Evolutionary conservation across 1,284 basidiomycete genomes (phyloP), one percentile per base, ranked within the genome.

Genomic region (Papiliotrema flavescens): DNA sequence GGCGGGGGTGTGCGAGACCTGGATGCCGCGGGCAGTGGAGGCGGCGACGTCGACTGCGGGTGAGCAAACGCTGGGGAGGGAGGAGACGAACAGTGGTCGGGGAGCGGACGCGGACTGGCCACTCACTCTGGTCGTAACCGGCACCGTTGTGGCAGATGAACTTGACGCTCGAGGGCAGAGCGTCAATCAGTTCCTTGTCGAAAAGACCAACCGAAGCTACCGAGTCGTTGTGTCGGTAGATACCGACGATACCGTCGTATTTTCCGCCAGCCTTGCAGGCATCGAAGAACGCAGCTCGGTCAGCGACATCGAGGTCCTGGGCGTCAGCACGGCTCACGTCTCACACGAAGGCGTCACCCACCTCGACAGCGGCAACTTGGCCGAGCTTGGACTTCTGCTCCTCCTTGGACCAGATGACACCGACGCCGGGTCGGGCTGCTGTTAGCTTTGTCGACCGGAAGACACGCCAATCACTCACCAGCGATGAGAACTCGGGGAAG

Each of bases 81-180:
- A 34, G 9, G 5, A 9, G 44, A 26, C 9, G 14, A 17, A 22
- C 32, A 13, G 3, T 19, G 20, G 23, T 3, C n/a, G 20, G 20
- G 41, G 32, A 26, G 6, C 43, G 43, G 43, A 45, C 8, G 14
- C 15, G 15, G 22, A 8, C 15, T 9, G 19, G 11, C 0, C 1
- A 60, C 70, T 46, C 54, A 74, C 68, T 69, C 51, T 70, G 66
- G 45, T 72, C 70, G 44, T 94, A 94, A 2, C 92, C 91, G 0
- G 91, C 90, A n/a, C 91, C 91, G 60, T 93, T 92, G 74, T 93
- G 90, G 1, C 86, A 88, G 63, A 95, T 90, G 84, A 88, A 92
- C 68, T 86, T 86, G 55, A 94, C 80, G 24, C 80, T 81, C 2
- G 78, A 59, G 2, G 88, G 84, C 11, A 94, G 79, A 0, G 81